Evolutionary conservation across 1,284 basidiomycete genomes (phyloP), one percentile per base, ranked within the genome.

Genomic region (Gomphus sp.): DNA sequence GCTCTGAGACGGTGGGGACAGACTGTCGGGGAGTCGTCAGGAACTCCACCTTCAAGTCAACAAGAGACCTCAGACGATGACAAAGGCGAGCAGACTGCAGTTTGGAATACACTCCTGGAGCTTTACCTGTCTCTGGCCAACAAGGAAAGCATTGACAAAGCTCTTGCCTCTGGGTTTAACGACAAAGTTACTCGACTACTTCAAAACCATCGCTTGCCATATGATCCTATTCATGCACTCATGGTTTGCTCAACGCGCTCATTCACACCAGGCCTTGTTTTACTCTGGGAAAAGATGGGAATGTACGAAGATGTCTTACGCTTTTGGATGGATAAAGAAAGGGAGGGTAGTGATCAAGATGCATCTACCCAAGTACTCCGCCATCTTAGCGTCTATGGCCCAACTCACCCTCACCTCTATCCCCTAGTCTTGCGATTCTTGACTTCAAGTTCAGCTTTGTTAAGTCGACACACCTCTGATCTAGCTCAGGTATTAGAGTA

Each of bases 31-130:
- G 73, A 64, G 25, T 62, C 68, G 33, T 36, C 33, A 14, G 41
- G 25, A 18, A 44, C 18, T 57, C 59, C 22, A 12, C 33, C 52
- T n/a, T 47, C 50, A 22, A 63, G 58, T 22, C 39, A 49, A 18
- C 16, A 11, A 8, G 62, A 62, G 10, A 48, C 61, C 4, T 65
- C 66, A 5, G 66, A 80, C 36, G 71, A 73, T 0, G 88, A 91
- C 60, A 72, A 73, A 64, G 70, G 71, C 14, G 93, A 97, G 68
- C 92, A 96, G 69, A 78, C 81, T 11, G 88, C 93, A 0, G 87
- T 98, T 12, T 98, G 96, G 95, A 98, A 97, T 71, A 98, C 96
- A 1, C 75, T 99, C 2, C 76, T 99, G 56, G 96, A 99, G 72
- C 80, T 99, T 16, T 98, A 98, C 69, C 81, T 99, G 31, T 80